These are phyloP conservation scores for Citrullus mucosospermus DNA, from an alignment of 306 rosid genomes.

Conservation along the genomic window DNA sequence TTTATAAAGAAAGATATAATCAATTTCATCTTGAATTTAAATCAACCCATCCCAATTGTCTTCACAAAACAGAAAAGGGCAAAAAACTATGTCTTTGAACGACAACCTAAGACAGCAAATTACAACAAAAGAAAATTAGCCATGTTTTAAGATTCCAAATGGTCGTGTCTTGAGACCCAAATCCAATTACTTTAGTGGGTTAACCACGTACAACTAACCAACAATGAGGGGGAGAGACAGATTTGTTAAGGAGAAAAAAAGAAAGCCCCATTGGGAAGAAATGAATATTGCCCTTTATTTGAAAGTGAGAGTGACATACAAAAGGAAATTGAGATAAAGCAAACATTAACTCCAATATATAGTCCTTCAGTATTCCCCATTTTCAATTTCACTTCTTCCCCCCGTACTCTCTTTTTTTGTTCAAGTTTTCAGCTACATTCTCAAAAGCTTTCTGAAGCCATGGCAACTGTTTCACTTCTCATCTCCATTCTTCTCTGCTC, in stretches of 20 bases:
- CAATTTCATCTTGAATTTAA: not conserved
- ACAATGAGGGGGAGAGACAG: not conserved
- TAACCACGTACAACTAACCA: not conserved
- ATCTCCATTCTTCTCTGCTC: not conserved
- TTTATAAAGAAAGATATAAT: not conserved
- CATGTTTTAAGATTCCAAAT: not conserved
- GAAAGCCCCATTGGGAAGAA: constrained; percentile 54
- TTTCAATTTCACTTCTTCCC: constrained; percentile 11
- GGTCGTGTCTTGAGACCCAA: not conserved
- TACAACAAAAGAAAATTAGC: not conserved
- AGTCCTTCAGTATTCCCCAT: not conserved
- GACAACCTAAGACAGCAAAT: not conserved
- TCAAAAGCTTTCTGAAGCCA: not conserved
- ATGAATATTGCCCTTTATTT: constrained; percentile 53
- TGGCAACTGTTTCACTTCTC: not conserved
- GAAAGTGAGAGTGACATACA: constrained; percentile 24
- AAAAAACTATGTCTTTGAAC: not conserved
- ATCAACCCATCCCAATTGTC: not conserved
- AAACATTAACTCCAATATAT: not conserved
- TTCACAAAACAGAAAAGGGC: not conserved
- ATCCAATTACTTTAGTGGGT: constrained; percentile 1
- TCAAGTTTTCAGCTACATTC: too few species aligned
- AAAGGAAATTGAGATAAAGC: constrained; percentile 25
- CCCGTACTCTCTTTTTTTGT: constrained; percentile 15
- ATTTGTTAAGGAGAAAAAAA: too few species aligned